Base-by-base conservation (phyloP, 768 basidiomycete species). In the Boletus rufocinnamomeus region DNA sequence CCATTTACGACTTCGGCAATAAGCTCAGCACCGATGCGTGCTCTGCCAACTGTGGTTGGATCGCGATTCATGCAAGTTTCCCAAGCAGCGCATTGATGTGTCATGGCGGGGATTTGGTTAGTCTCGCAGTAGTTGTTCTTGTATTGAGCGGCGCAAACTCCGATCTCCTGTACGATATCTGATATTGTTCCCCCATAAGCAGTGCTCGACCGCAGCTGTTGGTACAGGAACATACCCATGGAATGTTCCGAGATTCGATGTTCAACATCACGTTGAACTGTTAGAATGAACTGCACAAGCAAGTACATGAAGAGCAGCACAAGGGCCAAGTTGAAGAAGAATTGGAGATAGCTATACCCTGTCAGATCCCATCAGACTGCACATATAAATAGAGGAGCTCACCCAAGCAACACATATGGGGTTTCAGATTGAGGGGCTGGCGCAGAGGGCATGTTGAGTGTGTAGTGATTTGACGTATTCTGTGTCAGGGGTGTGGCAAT, bases 1-100 rank as follows among this genome's bases (percentile, higher is more conserved):
- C 93, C 87, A 71, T 98, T 97, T 61, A 98, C 87, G 45, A 98
- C 90, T 69, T 97, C 95, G 52, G 93, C 96, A 73, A 98, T 88
- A 57, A 97, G 85, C 79, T 98, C 94, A 57, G 95, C 95, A 45
- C 91, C 87, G 63, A 99, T 89, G 66, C 84, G 87, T 58, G 94
- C 92, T 57, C 93, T 89, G 2, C 93, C 93, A 43, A 95, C 84
- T 41, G 88, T 86, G 21, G 87, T 86, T 54, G 95, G 93, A 78
- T 98, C 95, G 58, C 92, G 87, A 74, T 90, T 88, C 95, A 97
- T 96, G 71, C 95, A 98, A 6, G 84, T 83, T 69, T 96, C 91
- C 96, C 96, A 98, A 59, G 82, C 83, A 48, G 82, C 82, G 73
- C 96, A 99, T 71, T 90, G 88, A 43, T 84, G 83, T 47, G 85